Conservation (phyloP, 2,329 filamentous ascomycete species). For the Thielaviopsis punctulata region DNA sequence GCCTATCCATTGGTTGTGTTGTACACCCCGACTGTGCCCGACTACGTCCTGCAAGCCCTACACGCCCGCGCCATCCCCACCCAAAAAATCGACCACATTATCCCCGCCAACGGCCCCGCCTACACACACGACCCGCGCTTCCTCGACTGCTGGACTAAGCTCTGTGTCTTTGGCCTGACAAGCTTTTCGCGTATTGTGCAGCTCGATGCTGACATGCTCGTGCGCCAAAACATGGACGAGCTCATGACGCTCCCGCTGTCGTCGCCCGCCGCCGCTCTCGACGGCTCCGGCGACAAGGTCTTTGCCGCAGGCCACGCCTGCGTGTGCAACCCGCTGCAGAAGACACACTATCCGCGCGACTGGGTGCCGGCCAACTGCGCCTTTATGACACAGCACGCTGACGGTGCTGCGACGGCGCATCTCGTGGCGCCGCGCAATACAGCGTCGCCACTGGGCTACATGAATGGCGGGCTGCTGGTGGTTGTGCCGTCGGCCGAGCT, state of each 20-base stretch:
- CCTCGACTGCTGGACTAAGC: constrained; percentile 81
- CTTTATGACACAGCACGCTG: constrained; percentile 35
- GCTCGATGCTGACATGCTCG: constrained; percentile 79
- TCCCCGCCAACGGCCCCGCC: constrained; percentile 47
- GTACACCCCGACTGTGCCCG: constrained; percentile 62
- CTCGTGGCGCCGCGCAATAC: constrained; percentile 26
- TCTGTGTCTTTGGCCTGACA: constrained; percentile 57
- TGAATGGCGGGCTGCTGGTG: constrained; percentile 37
- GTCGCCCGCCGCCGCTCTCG: constrained; percentile 15
- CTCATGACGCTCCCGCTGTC: constrained; percentile 71
- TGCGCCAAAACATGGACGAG: constrained; percentile 75
- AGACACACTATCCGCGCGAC: constrained; percentile 58
- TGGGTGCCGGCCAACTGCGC: constrained; percentile 45
- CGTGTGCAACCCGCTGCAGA: constrained; percentile 67
- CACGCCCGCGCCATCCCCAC: constrained; percentile 50
- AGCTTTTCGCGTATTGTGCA: constrained; percentile 69
- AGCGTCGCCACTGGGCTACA: constrained; percentile 30
- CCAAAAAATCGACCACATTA: constrained; percentile 54
- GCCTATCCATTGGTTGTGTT: constrained; percentile 67
- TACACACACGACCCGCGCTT: constrained; percentile 68
- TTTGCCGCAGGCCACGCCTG: constrained; percentile 77
- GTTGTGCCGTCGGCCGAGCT: constrained; percentile 32
- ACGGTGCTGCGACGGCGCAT: constrained; percentile 28
- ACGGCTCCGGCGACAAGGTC: constrained; percentile 28
- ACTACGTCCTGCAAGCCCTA: constrained; percentile 51